These are phyloP conservation scores for Aquilaria agallochum DNA, from an alignment of 441 rosid species.

Conservation along the genomic window DNA sequence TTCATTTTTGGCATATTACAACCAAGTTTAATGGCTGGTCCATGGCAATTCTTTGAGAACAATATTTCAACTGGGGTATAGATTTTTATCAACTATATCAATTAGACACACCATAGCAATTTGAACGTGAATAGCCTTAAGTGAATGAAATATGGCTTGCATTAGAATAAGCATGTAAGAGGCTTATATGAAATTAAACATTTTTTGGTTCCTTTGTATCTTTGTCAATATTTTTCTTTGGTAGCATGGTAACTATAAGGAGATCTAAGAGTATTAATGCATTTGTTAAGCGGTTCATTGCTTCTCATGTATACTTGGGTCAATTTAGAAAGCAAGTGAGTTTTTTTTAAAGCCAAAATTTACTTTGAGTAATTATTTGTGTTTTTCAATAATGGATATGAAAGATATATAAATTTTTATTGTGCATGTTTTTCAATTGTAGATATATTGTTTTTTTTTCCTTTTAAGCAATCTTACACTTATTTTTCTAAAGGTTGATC, in stretches of 20 bases:
- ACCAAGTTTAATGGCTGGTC: conserved; percentile 7
- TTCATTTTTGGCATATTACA: conserved; percentile 6
- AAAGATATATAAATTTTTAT: no score
- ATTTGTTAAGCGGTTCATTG: not conserved
- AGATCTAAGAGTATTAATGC: not conserved
- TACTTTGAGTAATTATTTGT: not conserved
- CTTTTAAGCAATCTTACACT: no score
- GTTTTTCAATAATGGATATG: not conserved
- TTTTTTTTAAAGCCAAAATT: not conserved
- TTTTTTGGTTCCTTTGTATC: conserved; percentile 8
- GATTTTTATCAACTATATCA: not conserved
- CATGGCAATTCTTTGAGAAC: not conserved
- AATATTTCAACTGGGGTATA: not conserved
- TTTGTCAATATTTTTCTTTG: not conserved
- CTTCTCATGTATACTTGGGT: not conserved
- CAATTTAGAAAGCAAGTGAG: not conserved
- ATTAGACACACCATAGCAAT: not conserved
- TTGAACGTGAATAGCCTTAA: not conserved
- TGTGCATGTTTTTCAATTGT: not conserved
- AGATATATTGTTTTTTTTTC: not conserved
- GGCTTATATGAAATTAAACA: not conserved
- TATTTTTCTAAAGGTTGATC: not conserved
- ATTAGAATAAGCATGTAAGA: not conserved
- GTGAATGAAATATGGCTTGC: not conserved
- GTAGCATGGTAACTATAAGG: conserved; percentile 1